These are phyloP conservation scores for Aspergillus wentii DNA, from an alignment of 495 filamentous ascomycete genomes.

Conservation along the genomic window DNA sequence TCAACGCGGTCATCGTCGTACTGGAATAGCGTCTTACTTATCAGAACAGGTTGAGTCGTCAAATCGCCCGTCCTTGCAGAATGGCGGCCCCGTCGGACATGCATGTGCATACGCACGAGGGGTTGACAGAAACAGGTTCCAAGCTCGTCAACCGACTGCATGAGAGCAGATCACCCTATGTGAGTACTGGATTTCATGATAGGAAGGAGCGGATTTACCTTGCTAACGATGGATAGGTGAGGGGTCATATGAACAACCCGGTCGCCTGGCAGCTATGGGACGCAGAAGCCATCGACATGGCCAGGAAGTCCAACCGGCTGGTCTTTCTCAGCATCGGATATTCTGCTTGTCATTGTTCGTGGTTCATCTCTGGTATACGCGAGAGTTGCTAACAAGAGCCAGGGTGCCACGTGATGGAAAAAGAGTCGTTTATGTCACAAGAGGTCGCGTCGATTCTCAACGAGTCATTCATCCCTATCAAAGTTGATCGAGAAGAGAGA, in stretches of 20 bases:
- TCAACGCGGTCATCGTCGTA: conserved; percentile 1
- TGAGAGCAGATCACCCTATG: conserved; percentile 78
- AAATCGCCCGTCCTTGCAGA: conserved; percentile 1
- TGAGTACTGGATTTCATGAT: conserved; percentile 29
- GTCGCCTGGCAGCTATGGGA: conserved; percentile 94
- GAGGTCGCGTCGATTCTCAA: conserved; percentile 82
- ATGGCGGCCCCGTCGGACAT: conserved; percentile 19
- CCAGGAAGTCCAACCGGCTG: conserved; percentile 73
- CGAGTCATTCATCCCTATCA: conserved; percentile 82
- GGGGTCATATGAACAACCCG: conserved; percentile 74
- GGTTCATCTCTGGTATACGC: background rate
- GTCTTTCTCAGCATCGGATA: conserved; percentile 96
- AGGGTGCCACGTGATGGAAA: conserved; percentile 93
- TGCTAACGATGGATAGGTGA: conserved; percentile 51
- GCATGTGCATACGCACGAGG: conserved; percentile 25
- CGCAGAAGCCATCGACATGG: conserved; percentile 68
- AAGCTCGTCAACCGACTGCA: conserved; percentile 63
- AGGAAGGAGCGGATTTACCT: no score
- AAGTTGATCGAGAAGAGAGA: conserved; percentile 91
- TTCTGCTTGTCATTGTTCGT: conserved; percentile 87
- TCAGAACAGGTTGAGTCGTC: conserved; percentile 1
- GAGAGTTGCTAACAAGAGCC: conserved; percentile 8
- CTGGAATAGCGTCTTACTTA: no score
- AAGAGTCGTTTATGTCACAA: conserved; percentile 83
- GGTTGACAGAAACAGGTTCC: conserved; percentile 14